phyloP scores from a whole-genome alignment of 2,329 filamentous ascomycete genomes.

The Ascochyta koolunga region DNA sequence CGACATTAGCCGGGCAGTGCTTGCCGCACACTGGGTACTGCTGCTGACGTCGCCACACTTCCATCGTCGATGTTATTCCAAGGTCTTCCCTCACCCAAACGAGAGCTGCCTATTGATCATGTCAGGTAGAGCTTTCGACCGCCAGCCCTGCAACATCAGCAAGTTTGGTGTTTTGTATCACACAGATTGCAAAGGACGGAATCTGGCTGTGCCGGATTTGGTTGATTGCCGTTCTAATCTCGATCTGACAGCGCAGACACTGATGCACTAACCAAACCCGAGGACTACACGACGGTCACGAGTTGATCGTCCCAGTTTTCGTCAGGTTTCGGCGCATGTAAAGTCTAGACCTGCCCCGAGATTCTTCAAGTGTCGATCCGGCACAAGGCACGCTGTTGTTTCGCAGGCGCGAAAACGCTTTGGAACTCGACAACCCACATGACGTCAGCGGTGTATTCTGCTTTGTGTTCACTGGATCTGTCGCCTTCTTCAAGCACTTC shows the following conservation, averaged over 20 bases:
- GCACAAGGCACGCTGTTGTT: slow-evolving; percentile 9
- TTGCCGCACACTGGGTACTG: not conserved
- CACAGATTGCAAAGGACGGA: not conserved
- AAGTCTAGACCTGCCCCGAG: slow-evolving; percentile 8
- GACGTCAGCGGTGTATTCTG: slow-evolving; percentile 7
- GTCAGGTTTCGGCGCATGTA: slow-evolving; percentile 1
- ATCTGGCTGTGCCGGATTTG: not conserved
- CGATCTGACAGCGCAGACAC: slow-evolving; percentile 13
- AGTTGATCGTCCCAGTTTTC: slow-evolving; percentile 12
- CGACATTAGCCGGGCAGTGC: not conserved
- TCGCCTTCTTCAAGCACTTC: not conserved
- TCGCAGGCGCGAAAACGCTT: slow-evolving; percentile 1
- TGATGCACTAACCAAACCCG: slow-evolving; percentile 13
- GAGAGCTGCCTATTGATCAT: slow-evolving; percentile 4
- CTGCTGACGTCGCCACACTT: not conserved
- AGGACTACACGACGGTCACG: slow-evolving; percentile 6
- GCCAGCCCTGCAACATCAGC: slow-evolving; percentile 2
- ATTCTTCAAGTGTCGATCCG: not conserved
- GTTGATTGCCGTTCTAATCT: slow-evolving; percentile 6
- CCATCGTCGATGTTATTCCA: slow-evolving; percentile 2
- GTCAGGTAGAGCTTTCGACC: not conserved
- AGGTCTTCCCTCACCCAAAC: not conserved
- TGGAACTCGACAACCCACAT: slow-evolving; percentile 8
- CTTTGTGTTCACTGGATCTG: not conserved
- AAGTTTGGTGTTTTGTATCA: not conserved